Percentiles rank a stretch among this genome's conserved stretches.
Evolutionary conservation across 768 basidiomycete species (phyloP).

Genomic region (button mushroom (Agaricus bisporus)): DNA sequence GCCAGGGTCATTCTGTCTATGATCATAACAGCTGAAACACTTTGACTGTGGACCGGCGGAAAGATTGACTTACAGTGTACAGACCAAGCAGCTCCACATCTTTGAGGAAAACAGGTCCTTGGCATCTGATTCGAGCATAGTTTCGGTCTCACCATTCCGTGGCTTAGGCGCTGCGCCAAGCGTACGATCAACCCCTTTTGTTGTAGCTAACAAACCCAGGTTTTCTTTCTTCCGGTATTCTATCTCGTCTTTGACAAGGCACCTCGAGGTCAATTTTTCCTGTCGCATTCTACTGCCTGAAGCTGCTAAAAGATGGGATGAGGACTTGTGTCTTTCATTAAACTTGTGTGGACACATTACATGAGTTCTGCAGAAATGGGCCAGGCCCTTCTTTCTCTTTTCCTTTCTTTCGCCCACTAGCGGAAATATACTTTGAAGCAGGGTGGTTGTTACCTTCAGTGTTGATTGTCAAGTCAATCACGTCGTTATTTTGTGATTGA

Average conservation of each 20-base stretch:
- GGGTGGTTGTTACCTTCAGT: constrained; percentile 14
- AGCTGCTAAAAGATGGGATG: not conserved
- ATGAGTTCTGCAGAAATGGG: not conserved
- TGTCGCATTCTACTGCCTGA: not conserved
- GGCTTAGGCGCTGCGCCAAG: constrained; percentile 15
- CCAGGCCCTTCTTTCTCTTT: constrained; percentile 1
- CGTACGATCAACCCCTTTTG: constrained; percentile 20
- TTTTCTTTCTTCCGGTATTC: constrained; percentile 37
- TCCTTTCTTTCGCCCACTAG: not conserved
- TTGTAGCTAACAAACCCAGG: constrained; percentile 30
- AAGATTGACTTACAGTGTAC: constrained; percentile 51
- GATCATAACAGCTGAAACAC: constrained; percentile 5
- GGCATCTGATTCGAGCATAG: constrained; percentile 10
- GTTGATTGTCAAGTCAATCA: constrained; percentile 9
- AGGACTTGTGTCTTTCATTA: not conserved
- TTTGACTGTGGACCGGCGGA: not conserved
- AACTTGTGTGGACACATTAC: not conserved
- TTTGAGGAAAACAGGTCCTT: not conserved
- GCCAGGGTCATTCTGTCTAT: constrained; percentile 42
- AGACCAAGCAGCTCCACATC: constrained; percentile 51
- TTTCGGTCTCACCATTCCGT: constrained; percentile 1
- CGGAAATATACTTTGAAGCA: constrained; percentile 15
- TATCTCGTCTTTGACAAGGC: constrained; percentile 38
- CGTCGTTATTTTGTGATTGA: not conserved
- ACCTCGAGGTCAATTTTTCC: constrained; percentile 21